Base-by-base conservation (phyloP, 2,329 filamentous ascomycete species). In the Apiospora arundinis region DNA sequence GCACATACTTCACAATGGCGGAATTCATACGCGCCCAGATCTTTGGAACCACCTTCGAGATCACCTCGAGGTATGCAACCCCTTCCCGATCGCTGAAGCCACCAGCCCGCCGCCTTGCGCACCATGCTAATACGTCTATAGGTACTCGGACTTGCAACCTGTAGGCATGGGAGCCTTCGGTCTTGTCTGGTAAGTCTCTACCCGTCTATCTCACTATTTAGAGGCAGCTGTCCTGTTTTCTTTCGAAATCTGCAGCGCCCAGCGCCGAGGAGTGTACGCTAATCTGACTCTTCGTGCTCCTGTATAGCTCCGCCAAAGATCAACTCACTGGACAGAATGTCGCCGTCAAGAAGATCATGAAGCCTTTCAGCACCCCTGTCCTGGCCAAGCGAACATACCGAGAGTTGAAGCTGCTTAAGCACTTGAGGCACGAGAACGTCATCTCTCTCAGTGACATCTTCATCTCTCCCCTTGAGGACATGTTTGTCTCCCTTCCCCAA, bases 321-420 rank as follows among this genome's bases (percentile, higher is more conserved):
- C 95, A 98, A 86, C 94, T 99, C 84, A 98, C 96, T 73, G 93
- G 90, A 82, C 95, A 98, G 83, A 95, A 95, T 84, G 96, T 99
- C 73, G 96, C 96, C 72, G 95, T 99, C 82, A 99, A 99, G 90
- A 99, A 99, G 90, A 99, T 99, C 81, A 98, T 99, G 95, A 99
- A 98, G 88, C 96, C 96, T 12, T 99, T 99, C 85, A 98, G 95
- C 88, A 99, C 96, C n/a, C 95, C 96, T 0, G 96, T 99, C 72
- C 88, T 99, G 67, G 96, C 96, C 72, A 99, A 99, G 88, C 91
- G 96, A 81, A 99, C 96, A 76, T 99, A 99, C 83, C 92, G 96
- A 80, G 96, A 99, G 84, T 86, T 99, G 81, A 99, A 98, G 87
- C 90, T 99, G 74, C 87, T 99, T 80, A 99, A 98, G 87, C 96